Percentiles rank a stretch among this genome's conserved stretches.
phyloP scores from a whole-genome alignment of 257 asterid genomes.

The Solanum lycopersicoides region DNA sequence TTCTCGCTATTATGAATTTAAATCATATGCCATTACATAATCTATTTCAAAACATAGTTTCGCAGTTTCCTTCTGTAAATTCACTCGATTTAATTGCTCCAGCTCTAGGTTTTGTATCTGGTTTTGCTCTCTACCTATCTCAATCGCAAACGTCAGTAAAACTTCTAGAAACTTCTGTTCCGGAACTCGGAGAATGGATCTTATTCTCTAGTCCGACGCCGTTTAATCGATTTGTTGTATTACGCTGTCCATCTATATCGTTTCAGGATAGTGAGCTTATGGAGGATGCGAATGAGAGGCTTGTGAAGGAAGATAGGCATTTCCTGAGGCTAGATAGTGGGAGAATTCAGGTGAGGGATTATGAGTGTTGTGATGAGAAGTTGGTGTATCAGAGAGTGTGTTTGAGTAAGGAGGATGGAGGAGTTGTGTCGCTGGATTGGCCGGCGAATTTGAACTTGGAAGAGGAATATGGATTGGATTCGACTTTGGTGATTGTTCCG shows the following conservation, averaged over 20 bases:
- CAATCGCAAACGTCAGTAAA: constrained; percentile 1
- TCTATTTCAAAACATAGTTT: constrained; percentile 35
- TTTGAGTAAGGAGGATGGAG: constrained; percentile 69
- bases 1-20: background rate
- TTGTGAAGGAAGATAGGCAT: constrained; percentile 66
- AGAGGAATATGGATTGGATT: constrained; percentile 82
- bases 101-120: constrained; percentile 65
- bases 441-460: constrained; percentile 77
- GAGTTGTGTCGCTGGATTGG: constrained; percentile 87
- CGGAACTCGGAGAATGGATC: constrained; percentile 70
- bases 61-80: constrained; percentile 42
- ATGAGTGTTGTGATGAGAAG: constrained; percentile 20
- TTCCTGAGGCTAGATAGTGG: constrained; percentile 61
- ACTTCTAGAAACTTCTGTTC: background rate
- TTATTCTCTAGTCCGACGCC: constrained; percentile 82
- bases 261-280: constrained; percentile 50
- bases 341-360: constrained; percentile 30
- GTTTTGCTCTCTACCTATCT: constrained; percentile 44
- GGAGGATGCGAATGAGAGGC: constrained; percentile 61
- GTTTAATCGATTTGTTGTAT: constrained; percentile 73
- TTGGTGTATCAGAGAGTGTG: constrained; percentile 84
- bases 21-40: constrained; percentile 27
- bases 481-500: constrained; percentile 71
- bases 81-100: constrained; percentile 50
- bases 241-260: constrained; percentile 78